phyloP scores from a whole-genome alignment of 441 rosid genomes.

The Populus hybrid region DNA sequence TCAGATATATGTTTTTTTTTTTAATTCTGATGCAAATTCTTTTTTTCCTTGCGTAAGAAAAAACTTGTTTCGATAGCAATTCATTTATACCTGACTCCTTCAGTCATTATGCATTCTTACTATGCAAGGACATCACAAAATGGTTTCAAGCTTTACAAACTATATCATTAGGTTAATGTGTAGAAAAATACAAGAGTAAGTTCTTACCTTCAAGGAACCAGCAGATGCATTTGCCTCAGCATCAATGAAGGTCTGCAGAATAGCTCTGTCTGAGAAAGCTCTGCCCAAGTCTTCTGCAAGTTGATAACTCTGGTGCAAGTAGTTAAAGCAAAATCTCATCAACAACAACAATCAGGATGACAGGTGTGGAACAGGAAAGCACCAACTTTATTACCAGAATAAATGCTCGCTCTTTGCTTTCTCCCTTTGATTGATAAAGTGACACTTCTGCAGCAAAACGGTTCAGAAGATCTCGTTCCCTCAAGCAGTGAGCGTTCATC shows the following conservation, averaged over 20 bases:
- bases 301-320: slow-evolving; percentile 53
- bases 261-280: slow-evolving; percentile 80
- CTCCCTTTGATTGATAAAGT: slow-evolving; percentile 57
- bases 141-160: not conserved
- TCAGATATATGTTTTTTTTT: too few relatives aligned
- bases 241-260: slow-evolving; percentile 56
- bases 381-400: slow-evolving; percentile 19
- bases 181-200: not conserved
- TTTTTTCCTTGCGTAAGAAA: not conserved
- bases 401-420: slow-evolving; percentile 58
- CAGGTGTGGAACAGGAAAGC: not conserved
- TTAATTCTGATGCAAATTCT: too few relatives aligned
- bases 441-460: slow-evolving; percentile 65
- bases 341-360: slow-evolving; percentile 10
- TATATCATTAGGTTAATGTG: not conserved
- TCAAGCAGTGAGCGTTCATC: slow-evolving; percentile 63
- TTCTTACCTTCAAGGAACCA: slow-evolving; percentile 62
- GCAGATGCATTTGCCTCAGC: slow-evolving; percentile 49
- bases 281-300: slow-evolving; percentile 86
- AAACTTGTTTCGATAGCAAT: not conserved
- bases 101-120: not conserved
- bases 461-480: slow-evolving; percentile 83
- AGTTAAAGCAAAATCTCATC: not conserved
- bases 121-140: not conserved
- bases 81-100: not conserved